Evolutionary conservation across 805 yeast genomes (phyloP), one percentile per base, ranked within the genome.

Genomic region (Ogataea dorogensis): DNA sequence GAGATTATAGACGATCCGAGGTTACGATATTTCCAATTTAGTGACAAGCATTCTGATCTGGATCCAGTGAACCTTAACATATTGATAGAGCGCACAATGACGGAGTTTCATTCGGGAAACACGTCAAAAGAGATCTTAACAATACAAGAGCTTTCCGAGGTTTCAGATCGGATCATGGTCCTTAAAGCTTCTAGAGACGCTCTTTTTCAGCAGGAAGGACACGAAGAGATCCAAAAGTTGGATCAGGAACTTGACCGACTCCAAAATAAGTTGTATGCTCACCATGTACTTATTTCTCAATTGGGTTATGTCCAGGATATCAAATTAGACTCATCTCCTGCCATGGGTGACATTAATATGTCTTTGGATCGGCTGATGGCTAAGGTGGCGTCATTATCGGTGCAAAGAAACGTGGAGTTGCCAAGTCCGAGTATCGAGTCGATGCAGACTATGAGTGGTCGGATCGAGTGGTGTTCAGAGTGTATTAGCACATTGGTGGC

Each of bases 381-480:
- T 1, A 70, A 71, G 29, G 59, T 75, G 9, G 71, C 70, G 20
- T 65, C 75, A 0, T 50, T 67, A 6, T 69, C 78, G 0, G 73
- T 67, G 7, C 71, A 68, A 36, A 57, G 61, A 29, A 59, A 58
- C 42, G 58, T 73, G 3, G 44, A 55, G 4, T 50, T 75, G 24
- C 77, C 77, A 3, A 43, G 51, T 12, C 42, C 60, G 24, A 42
- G 49, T 14, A 24, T 42, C 7, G 40, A 40, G 49, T 47, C 29
- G 36, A 49, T 53, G 51, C 25, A 43, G 17, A 42, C 38, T 9
- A 32, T 51, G 11, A 33, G 38, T 11, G 59, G 61, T 2, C 36
- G 59, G 12, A 46, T 58, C n/a, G 46, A 44, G 6, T 59, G 64
- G 64, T 53, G 58, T 27, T 46, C 54, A 8, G 43, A 41, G 19